Evolutionary conservation across 2,329 filamentous ascomycete genomes (phyloP), one percentile per base, ranked within the genome.

Genomic region (Bipolaris gigantea): DNA sequence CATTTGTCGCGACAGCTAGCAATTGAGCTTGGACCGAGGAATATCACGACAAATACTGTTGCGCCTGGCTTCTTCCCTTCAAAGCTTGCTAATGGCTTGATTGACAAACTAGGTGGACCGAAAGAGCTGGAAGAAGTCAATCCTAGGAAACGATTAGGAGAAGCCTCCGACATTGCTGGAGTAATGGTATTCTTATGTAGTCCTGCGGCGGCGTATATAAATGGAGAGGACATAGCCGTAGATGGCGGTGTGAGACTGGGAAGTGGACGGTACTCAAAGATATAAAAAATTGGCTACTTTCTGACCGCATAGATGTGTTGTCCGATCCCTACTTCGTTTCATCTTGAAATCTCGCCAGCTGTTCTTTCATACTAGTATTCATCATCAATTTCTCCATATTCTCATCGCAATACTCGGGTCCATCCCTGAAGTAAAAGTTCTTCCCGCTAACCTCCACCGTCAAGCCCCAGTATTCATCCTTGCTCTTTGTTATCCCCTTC

Each of bases 61-160:
- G 71, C 73, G 2, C 74, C 74, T 3, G 74, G 74, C 38, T 76
- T 76, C 58, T 73, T 76, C 57, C 71, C 72, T 1, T 72, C 71
- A 5, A 73, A 74, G 44, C 55, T 74, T 7, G 71, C 73, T 2
- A 70, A 71, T 30, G 72, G 70, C 4, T 56, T 75, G 44, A 76
- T 76, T 36, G 70, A 75, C 16, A 64, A 66, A 16, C 55, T 74
- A 4, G 74, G 73, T 4, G 73, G 73, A 11, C 73, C 75, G 3
- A 75, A 83, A 65, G 79, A 66, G 40, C 48, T 75, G 13, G 62
- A 67, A 25, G 61, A 70, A 16, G 56, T 45, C 13, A 74, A 72
- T 46, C 73, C 73, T 0, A 57, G 71, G 2, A 67, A 66, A 48
- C 58, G 70, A 33, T 49, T 75, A 4, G 73, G 73, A 3, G 63